A percentile compares a stretch with the other conserved stretches of the same genome.
These are phyloP conservation scores for Pseudonitzschia multiseries DNA, from an alignment of 108 stramenopile genomes.

Conservation along the genomic window DNA sequence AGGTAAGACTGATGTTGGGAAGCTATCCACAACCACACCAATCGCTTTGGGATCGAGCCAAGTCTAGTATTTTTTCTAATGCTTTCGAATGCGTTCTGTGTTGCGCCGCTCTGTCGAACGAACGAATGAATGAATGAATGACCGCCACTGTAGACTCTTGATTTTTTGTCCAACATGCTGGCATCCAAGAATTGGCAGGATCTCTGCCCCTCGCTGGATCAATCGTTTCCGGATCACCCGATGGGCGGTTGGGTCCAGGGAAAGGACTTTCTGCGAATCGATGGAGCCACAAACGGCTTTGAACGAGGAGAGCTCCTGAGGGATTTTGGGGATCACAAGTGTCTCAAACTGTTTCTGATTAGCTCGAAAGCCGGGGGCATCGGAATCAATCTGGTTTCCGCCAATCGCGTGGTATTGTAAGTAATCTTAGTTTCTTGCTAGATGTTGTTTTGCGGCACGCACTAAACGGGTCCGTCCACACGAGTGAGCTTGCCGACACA, in stretches of 20 bases:
- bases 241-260: slow-evolving; percentile 61
- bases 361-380: slow-evolving; percentile 27
- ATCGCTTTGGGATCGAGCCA: background rate
- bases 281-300: slow-evolving; percentile 54
- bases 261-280: slow-evolving; percentile 68
- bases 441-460: too few species aligned
- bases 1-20: slow-evolving; percentile 7
- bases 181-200: slow-evolving; percentile 50
- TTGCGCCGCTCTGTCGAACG: too few species aligned
- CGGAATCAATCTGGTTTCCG: slow-evolving; percentile 29
- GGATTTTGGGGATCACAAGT: slow-evolving; percentile 28
- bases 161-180: slow-evolving; percentile 60
- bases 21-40: background rate
- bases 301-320: slow-evolving; percentile 61
- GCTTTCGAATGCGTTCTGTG: background rate
- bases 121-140: too few species aligned
- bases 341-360: slow-evolving; percentile 34
- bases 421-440: slow-evolving; percentile 48
- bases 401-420: slow-evolving; percentile 16
- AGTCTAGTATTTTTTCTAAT: background rate
- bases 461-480: too few species aligned
- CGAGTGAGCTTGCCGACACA: too few species aligned
- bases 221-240: slow-evolving; percentile 22
- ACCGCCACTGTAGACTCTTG: slow-evolving; percentile 45
- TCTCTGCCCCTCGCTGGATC: slow-evolving; percentile 26